These are phyloP conservation scores for Picochlorum costavermella DNA, from an alignment of 139 green algal species.

Conservation along the genomic window DNA sequence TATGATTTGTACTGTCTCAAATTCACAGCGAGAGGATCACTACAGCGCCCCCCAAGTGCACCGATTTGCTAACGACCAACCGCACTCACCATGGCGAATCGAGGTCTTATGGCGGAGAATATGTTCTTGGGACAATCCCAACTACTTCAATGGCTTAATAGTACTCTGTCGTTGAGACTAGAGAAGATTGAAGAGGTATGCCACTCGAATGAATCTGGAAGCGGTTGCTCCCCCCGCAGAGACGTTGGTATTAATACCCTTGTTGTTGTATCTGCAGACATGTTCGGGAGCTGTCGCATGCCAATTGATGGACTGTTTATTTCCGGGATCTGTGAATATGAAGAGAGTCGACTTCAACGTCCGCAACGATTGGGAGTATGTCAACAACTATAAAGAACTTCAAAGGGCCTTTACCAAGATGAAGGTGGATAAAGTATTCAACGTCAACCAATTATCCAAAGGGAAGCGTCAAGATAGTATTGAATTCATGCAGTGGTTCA, in stretches of 20 bases:
- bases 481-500: conserved; percentile 95
- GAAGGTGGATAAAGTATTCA: conserved; percentile 76
- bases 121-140: conserved; percentile 70
- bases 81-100: conserved; percentile 8
- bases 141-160: conserved; percentile 88
- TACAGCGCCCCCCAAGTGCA: no score
- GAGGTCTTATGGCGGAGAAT: conserved; percentile 26
- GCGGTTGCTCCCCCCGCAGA: no score
- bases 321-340: conserved; percentile 75
- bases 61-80: neutral
- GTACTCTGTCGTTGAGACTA: conserved; percentile 64
- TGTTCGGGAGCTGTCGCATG: conserved; percentile 73
- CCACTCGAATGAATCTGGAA: neutral
- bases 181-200: conserved; percentile 85
- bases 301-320: conserved; percentile 87
- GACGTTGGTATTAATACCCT: neutral
- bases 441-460: conserved; percentile 87
- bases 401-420: conserved; percentile 91
- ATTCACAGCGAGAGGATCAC: no score
- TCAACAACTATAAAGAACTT: conserved; percentile 97
- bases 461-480: conserved; percentile 91
- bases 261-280: conserved; percentile 37
- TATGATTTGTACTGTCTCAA: no score
- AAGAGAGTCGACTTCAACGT: conserved; percentile 96
- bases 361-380: conserved; percentile 88